Evolutionary conservation across 169 alveolate species (phyloP).

Genomic region (Plasmodium cynomolgi): DNA sequence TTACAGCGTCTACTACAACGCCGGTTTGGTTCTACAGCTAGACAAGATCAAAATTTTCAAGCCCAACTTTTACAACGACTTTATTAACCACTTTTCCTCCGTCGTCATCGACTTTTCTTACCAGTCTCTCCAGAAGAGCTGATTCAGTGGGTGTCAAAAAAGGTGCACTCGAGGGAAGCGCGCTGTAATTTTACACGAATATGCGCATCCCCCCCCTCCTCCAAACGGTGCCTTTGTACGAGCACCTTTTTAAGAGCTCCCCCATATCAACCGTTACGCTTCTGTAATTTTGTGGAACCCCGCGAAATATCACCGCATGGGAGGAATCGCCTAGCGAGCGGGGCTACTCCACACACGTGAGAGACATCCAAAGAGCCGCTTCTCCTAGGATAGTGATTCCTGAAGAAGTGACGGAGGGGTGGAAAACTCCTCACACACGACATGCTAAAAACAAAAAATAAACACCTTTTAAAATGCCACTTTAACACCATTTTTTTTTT

Average conservation of each 20-base stretch:
- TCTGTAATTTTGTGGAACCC: background rate
- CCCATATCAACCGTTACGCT: background rate
- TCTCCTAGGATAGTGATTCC: background rate
- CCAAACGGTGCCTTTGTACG: background rate
- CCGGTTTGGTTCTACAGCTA: conserved; percentile 22
- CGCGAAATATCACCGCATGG: background rate
- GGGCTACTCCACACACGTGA: background rate
- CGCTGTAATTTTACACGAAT: background rate
- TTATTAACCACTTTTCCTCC: conserved; percentile 42
- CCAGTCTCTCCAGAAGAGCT: background rate
- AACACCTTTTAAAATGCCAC: background rate
- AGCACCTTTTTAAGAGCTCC: background rate
- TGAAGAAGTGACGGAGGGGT: background rate
- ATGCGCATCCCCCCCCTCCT: background rate
- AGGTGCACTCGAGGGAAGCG: background rate
- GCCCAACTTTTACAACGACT: conserved; percentile 17
- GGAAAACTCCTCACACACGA: background rate
- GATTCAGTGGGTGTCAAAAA: background rate
- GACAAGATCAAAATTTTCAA: conserved; percentile 15
- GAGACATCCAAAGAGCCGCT: background rate
- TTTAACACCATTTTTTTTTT: background rate
- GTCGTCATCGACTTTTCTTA: conserved; percentile 52
- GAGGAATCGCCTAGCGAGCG: background rate
- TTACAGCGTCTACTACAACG: conserved; percentile 48
- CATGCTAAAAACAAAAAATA: background rate